Percentiles rank a stretch among this genome's conserved stretches.
phyloP scores from a whole-genome alignment of 2,329 filamentous ascomycete species.

The Colletotrichum chrysophilum region DNA sequence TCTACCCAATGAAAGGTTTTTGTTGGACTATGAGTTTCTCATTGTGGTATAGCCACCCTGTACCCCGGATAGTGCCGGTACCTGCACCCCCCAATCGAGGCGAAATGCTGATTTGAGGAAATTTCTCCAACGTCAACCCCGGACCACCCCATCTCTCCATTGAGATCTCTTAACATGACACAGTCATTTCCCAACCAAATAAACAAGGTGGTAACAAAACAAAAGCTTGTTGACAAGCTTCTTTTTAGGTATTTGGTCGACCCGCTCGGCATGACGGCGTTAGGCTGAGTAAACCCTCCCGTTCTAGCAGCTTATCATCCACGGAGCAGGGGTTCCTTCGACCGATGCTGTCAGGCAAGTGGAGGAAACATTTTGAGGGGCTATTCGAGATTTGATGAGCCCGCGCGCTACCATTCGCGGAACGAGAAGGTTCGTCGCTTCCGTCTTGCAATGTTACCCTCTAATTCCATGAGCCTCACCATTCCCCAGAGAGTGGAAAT shows the following conservation, averaged over 20 bases:
- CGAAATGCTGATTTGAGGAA: slow-evolving; percentile 17
- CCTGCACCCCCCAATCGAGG: not conserved
- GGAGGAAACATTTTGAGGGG: not conserved
- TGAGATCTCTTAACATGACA: not conserved
- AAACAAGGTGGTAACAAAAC: not conserved
- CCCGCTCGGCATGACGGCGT: not conserved
- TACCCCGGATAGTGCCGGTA: not conserved
- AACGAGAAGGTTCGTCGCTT: not conserved
- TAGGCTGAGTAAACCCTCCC: not conserved
- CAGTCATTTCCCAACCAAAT: not conserved
- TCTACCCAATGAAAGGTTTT: not conserved
- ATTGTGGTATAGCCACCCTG: not conserved
- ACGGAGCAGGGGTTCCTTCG: not conserved
- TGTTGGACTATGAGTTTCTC: not conserved
- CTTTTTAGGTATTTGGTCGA: not conserved
- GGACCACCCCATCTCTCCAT: slow-evolving; percentile 1
- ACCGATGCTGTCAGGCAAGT: not conserved
- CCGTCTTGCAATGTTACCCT: not conserved
- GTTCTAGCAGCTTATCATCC: not conserved
- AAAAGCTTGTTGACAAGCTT: slow-evolving; percentile 6
- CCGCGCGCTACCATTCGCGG: slow-evolving; percentile 2
- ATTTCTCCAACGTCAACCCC: slow-evolving; percentile 1
- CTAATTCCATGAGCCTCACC: not conserved
- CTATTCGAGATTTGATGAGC: not conserved
- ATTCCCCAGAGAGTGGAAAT: not conserved